Evolutionary conservation across 352 stramenopile genomes (phyloP).

Genomic region (Phytophthora uliginosa): DNA sequence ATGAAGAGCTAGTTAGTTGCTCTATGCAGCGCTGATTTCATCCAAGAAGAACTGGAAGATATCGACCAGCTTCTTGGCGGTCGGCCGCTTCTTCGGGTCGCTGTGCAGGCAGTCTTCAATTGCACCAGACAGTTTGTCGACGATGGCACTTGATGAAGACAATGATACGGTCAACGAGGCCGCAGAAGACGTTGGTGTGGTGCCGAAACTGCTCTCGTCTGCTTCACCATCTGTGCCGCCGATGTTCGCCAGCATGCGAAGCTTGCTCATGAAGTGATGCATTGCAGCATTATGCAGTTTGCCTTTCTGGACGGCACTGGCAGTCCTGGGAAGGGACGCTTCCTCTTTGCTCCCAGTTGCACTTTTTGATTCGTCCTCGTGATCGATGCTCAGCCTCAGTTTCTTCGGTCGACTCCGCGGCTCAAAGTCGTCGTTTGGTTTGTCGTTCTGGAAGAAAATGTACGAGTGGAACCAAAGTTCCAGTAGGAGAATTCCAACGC

Average conservation of each 20-base stretch:
- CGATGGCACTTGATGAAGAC: constrained; percentile 42
- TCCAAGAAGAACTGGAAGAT: constrained; percentile 59
- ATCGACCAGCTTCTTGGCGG: constrained; percentile 60
- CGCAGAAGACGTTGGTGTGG: constrained; percentile 49
- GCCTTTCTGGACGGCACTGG: constrained; percentile 30
- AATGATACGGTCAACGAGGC: constrained; percentile 41
- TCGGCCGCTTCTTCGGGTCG: constrained; percentile 64
- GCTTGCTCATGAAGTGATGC: constrained; percentile 60
- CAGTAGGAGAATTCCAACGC: constrained; percentile 61
- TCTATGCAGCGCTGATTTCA: constrained; percentile 33
- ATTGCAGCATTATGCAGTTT: constrained; percentile 52
- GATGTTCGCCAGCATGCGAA: constrained; percentile 52
- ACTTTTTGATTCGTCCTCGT: constrained; percentile 20
- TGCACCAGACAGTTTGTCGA: constrained; percentile 53
- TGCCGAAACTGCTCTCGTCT: constrained; percentile 57
- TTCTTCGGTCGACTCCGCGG: constrained; percentile 25
- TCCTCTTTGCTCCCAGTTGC: constrained; percentile 13
- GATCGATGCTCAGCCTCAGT: constrained; percentile 23
- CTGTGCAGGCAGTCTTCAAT: constrained; percentile 73
- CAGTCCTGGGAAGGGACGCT: constrained; percentile 28
- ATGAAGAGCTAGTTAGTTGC: constrained; percentile 13
- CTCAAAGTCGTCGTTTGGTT: constrained; percentile 24
- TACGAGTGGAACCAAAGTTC: constrained; percentile 68
- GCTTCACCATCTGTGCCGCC: constrained; percentile 33
- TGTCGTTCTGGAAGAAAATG: constrained; percentile 47